phyloP scores from a whole-genome alignment of 768 basidiomycete genomes.

The Xerocomellus dryophilus region DNA sequence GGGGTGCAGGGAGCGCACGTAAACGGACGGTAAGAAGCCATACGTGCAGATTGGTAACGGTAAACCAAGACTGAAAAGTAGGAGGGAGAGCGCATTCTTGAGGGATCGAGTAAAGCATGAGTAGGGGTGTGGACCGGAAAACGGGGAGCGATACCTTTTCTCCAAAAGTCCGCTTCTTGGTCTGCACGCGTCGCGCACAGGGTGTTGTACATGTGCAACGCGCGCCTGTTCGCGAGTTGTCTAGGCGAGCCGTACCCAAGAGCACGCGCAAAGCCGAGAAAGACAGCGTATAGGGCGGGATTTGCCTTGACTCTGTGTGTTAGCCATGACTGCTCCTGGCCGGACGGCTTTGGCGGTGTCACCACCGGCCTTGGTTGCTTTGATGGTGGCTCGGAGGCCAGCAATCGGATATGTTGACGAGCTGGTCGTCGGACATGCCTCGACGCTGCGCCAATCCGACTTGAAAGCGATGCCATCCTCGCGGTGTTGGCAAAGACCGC shows the following conservation, averaged over 20 bases:
- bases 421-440: constrained; percentile 7
- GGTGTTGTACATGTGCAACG: constrained; percentile 54
- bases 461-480: constrained; percentile 14
- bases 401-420: constrained; percentile 9
- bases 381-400: constrained; percentile 10
- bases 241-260: constrained; percentile 62
- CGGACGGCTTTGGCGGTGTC: background rate
- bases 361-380: constrained; percentile 3
- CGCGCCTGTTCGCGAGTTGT: constrained; percentile 59
- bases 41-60: constrained; percentile 86
- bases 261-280: constrained; percentile 45
- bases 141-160: constrained; percentile 45
- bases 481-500: background rate
- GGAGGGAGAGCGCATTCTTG: constrained; percentile 81
- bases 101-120: background rate
- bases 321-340: constrained; percentile 48
- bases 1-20: constrained; percentile 69
- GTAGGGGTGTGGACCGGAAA: background rate
- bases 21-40: constrained; percentile 89
- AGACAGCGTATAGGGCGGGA: constrained; percentile 43
- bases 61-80: constrained; percentile 98
- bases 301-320: constrained; percentile 51
- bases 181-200: constrained; percentile 58
- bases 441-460: constrained; percentile 4
- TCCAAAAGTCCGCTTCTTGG: constrained; percentile 62